Evolutionary conservation across 2,329 filamentous ascomycete genomes (phyloP).

Genomic region (Clarireedia homoeocarpa): DNA sequence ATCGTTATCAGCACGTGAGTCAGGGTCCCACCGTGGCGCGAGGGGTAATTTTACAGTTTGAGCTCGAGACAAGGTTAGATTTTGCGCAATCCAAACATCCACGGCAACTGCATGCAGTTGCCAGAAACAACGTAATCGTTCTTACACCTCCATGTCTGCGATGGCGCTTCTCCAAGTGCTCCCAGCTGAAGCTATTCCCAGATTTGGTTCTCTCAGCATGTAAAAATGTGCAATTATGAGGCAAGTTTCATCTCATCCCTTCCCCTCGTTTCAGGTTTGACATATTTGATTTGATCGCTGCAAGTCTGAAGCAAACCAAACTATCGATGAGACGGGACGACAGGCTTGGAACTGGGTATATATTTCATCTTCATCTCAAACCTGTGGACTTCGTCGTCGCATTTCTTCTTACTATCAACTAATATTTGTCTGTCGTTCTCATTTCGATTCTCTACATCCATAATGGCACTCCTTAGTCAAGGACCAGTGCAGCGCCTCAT

Average conservation of each 20-base stretch:
- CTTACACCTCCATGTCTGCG: not conserved
- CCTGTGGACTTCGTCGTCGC: not conserved
- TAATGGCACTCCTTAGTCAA: not conserved
- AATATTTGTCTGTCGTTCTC: not conserved
- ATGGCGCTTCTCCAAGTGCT: not conserved
- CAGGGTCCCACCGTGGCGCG: not conserved
- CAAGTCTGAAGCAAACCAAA: not conserved
- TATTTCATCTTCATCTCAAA: not conserved
- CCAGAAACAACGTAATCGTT: not conserved
- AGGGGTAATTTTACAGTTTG: not conserved
- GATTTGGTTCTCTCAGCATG: not conserved
- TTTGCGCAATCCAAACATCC: too few relatives aligned
- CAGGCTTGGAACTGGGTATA: not conserved
- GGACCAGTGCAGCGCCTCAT: too few relatives aligned
- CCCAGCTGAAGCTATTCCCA: not conserved
- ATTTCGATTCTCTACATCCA: not conserved
- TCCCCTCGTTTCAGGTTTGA: not conserved
- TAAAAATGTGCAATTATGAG: not conserved
- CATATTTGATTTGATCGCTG: slow-evolving; percentile 4
- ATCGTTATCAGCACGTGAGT: not conserved
- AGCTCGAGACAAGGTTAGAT: too few relatives aligned
- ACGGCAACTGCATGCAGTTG: not conserved
- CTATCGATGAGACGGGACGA: not conserved
- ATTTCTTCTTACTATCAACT: not conserved
- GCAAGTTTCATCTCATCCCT: not conserved